Base-by-base conservation (phyloP, 225 moss, liverwort and hornwort species). In the Pseudisothecium myosuroides region DNA sequence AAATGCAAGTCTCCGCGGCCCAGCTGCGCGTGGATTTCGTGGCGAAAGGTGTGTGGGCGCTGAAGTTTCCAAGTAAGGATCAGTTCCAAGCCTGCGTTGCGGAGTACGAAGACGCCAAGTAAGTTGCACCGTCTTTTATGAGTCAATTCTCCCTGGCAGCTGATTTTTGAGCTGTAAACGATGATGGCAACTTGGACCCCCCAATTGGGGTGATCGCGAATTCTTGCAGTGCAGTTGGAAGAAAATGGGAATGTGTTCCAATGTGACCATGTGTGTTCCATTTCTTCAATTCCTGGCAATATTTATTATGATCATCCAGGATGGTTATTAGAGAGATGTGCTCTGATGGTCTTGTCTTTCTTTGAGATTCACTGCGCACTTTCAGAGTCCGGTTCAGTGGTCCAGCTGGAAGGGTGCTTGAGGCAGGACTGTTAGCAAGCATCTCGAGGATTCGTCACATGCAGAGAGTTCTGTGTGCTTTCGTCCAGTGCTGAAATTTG, bases 11-110 rank as follows among this genome's bases (percentile, higher is more conserved):
- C 68, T 94, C 93, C 61, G 94, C 93, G 54, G 95, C 93, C 39
- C 94, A 96, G 89, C 31, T 94, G 89, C 95, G 98, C 58, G 95
- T 95, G 80, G 98, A 98, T 88, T 96, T 98, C 76, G 95, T 97
- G 56, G 87, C 93, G 10, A 90, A 91, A 80, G 96, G 96, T 18
- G 97, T 98, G 34, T 98, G 97, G 98, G 98, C 97, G 21, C 82
- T 98, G 92, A 97, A 97, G 89, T 97, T 98, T 80, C 91, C 89
- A 79, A 95, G 87, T 80, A 86, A 71, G 64, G 95, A 95, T 60
- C 95, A 98, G 58, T 98, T 93, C 90, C 88, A 92, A 85, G 92
- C 92, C 73, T 98, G 95, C 86, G 85, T 90, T 76, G 90, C 80
- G 56, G 96, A 97, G 91, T 98, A 92, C 66, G 96, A 97, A 55